Conservation (phyloP, 2,329 filamentous ascomycete genomes). For the Aaosphaeria arxii region DNA sequence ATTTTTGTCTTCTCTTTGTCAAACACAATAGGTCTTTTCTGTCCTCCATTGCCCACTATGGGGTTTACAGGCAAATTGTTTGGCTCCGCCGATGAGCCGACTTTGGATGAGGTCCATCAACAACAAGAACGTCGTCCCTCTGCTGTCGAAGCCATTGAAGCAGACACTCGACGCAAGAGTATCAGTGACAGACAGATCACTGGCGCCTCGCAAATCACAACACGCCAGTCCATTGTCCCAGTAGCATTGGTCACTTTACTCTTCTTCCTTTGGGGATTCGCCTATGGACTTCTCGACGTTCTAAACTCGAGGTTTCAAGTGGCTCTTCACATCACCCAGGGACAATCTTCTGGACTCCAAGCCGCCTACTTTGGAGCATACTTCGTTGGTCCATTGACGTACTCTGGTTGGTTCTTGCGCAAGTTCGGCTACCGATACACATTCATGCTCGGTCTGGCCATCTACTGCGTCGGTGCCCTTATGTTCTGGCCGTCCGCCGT, state of each 20-base stretch:
- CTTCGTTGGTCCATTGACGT: constrained; percentile 52
- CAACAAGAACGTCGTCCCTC: constrained; percentile 37
- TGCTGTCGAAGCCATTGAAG: constrained; percentile 28
- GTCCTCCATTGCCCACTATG: too few relatives aligned
- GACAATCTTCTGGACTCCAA: constrained; percentile 60
- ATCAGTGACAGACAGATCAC: constrained; percentile 34
- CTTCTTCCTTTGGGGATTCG: constrained; percentile 54
- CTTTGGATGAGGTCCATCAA: constrained; percentile 31
- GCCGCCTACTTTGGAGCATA: constrained; percentile 64
- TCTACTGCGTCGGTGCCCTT: constrained; percentile 68
- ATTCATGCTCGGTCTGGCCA: constrained; percentile 69
- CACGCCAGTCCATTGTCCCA: constrained; percentile 48
- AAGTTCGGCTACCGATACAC: constrained; percentile 76
- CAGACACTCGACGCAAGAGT: constrained; percentile 30
- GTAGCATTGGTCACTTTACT: constrained; percentile 46
- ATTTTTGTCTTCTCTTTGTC: too few relatives aligned
- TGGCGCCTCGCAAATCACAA: constrained; percentile 39
- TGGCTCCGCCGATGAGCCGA: constrained; percentile 28
- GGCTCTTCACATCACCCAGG: constrained; percentile 44
- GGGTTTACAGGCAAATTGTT: constrained; percentile 5
- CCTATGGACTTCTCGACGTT: constrained; percentile 45
- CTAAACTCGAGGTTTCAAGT: constrained; percentile 45
- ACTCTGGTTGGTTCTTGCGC: constrained; percentile 58
- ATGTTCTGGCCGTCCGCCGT: constrained; percentile 84
- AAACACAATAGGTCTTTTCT: too few relatives aligned